Base-by-base conservation (phyloP, 805 yeast species). In the Ogataea polymorpha region DNA sequence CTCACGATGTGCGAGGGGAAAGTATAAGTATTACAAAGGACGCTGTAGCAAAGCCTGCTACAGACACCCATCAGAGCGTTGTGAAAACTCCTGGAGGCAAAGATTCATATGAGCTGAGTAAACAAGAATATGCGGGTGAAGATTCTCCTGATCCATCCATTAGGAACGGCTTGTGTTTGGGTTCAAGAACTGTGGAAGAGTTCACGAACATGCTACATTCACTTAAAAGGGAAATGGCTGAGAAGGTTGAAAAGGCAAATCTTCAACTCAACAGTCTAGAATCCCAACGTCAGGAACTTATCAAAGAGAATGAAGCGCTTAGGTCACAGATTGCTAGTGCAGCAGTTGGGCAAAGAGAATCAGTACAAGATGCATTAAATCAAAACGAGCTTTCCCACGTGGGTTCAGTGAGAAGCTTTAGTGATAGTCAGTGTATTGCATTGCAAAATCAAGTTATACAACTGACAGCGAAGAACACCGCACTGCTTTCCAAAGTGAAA, bases 181-280 rank as follows among this genome's bases (percentile, higher is more conserved):
- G 52, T 31, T 50, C 50, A 20, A 43, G 40, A 15, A 53, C 52
- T 26, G 39, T 55, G 13, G 51, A 50, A 21, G 48, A 42, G 16
- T 54, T 60, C 53, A 46, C 54, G 4, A 38, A 36, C 12, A 55
- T 56, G 58, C 42, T 63, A n/a, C 50, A 44, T 18, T 55, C 58
- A 10, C 53, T 77, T 39, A 74, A 68, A 46, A 15, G 49, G 3
- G 70, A 70, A 31, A 72, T 78, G 47, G 70, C 68, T 42, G 60
- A 61, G 4, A 81, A 79, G 48, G 80, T 83, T 47, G 68, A 65
- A 36, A 63, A 68, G 36, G 90, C 89, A 0, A 74, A 79, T 49
- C 70, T 70, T 14, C 73, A 72, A 42, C 79, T 83, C 16, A 60
- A 59, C 16, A 52, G 54, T 15, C 63, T 84, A 25, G 86, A 80